Evolutionary conservation across 768 basidiomycete species (phyloP).

Genomic region (Suillus sp.): DNA sequence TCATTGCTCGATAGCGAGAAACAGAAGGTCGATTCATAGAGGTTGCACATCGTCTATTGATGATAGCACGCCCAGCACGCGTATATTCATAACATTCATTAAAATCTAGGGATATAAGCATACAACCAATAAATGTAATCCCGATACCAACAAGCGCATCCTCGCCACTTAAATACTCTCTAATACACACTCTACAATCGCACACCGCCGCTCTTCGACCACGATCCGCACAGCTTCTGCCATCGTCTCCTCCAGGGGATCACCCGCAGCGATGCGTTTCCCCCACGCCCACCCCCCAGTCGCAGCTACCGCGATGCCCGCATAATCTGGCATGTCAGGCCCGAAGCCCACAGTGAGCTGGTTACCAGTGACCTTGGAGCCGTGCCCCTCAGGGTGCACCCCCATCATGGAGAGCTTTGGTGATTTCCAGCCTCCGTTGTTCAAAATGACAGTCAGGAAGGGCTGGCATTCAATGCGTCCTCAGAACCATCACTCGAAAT

Average conservation of each 20-base stretch:
- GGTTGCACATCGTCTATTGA: background rate
- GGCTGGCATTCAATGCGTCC: constrained; percentile 42
- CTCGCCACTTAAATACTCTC: constrained; percentile 38
- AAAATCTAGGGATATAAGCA: background rate
- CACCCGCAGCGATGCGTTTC: constrained; percentile 33
- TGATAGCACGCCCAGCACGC: background rate
- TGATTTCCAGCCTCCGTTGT: constrained; percentile 73
- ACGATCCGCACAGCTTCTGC: constrained; percentile 59
- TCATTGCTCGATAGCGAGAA: background rate
- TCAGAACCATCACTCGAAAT: background rate
- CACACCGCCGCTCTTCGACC: constrained; percentile 58
- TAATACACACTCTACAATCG: constrained; percentile 64
- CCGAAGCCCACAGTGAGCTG: constrained; percentile 67
- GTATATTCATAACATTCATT: background rate
- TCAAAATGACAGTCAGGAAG: constrained; percentile 69
- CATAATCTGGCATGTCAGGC: constrained; percentile 59
- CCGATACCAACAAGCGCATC: background rate
- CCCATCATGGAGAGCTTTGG: constrained; percentile 67
- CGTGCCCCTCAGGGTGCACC: constrained; percentile 61
- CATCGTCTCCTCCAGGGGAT: constrained; percentile 36
- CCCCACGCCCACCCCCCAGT: constrained; percentile 71
- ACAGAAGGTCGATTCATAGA: background rate
- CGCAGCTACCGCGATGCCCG: constrained; percentile 65
- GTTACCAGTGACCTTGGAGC: constrained; percentile 45
- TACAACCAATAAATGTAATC: background rate